Evolutionary conservation across 495 filamentous ascomycete species (phyloP).

Genomic region (Xylaria acuta): DNA sequence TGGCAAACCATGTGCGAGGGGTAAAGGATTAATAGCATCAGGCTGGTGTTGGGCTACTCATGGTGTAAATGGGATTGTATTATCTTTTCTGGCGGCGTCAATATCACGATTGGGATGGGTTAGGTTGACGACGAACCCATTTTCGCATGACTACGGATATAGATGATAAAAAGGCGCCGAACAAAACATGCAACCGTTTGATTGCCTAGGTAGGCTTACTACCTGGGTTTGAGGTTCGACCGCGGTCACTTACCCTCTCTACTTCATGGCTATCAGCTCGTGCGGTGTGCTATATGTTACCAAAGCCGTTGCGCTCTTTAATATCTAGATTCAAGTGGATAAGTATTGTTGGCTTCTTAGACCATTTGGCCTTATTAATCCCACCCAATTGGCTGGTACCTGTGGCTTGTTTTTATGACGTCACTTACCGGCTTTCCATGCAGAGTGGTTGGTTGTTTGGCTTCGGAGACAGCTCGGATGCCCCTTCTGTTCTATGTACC

Average conservation of each 20-base stretch:
- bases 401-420: background rate
- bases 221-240: background rate
- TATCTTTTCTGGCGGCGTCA: conserved; percentile 1
- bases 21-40: conserved; percentile 18
- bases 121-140: background rate
- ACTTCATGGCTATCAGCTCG: background rate
- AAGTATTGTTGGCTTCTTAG: background rate
- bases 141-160: conserved; percentile 10
- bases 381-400: background rate
- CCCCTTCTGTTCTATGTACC: no score
- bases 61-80: background rate
- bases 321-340: background rate
- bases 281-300: background rate
- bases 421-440: background rate
- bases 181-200: background rate
- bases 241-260: background rate
- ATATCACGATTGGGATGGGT: background rate
- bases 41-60: conserved; percentile 17
- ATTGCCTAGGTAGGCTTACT: background rate
- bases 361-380: background rate
- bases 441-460: background rate
- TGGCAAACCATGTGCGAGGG: background rate
- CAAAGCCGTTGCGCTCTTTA: background rate
- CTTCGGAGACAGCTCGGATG: background rate
- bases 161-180: background rate